phyloP scores from a whole-genome alignment of 306 rosid genomes.

The Clitoria ternatea region DNA sequence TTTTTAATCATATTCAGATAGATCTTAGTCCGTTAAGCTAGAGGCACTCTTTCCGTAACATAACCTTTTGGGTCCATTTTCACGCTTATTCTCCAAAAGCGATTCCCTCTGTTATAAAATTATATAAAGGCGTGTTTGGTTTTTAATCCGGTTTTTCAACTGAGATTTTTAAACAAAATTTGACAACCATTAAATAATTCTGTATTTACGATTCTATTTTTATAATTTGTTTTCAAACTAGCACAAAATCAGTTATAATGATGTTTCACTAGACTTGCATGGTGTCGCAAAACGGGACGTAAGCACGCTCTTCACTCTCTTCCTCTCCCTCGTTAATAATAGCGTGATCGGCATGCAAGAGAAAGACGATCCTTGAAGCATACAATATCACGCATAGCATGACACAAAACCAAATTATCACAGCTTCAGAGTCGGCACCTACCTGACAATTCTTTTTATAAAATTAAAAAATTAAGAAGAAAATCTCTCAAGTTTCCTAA shows the following conservation, averaged over 20 bases:
- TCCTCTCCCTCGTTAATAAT: slow-evolving; percentile 14
- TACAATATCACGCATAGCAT: slow-evolving; percentile 13
- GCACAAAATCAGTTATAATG: slow-evolving; percentile 12
- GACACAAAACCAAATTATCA: background rate
- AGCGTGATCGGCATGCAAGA: slow-evolving; percentile 47
- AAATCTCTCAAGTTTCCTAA: slow-evolving; percentile 19
- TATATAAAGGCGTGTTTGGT: too few relatives aligned
- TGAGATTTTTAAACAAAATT: too few relatives aligned
- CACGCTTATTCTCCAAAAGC: background rate
- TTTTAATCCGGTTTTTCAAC: too few relatives aligned
- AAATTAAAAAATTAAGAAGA: background rate
- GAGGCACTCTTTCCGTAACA: too few relatives aligned
- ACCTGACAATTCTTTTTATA: background rate
- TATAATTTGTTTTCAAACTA: too few relatives aligned
- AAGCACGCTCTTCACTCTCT: slow-evolving; percentile 23
- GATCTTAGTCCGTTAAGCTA: too few relatives aligned
- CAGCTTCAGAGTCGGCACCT: slow-evolving; percentile 27
- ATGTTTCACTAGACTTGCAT: slow-evolving; percentile 27
- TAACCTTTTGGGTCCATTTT: background rate
- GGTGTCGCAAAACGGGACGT: slow-evolving; percentile 27
- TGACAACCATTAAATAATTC: too few relatives aligned
- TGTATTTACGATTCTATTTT: too few relatives aligned
- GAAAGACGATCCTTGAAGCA: slow-evolving; percentile 29
- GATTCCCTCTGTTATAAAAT: slow-evolving; percentile 14
- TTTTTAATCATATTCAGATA: too few relatives aligned